Percentiles rank a stretch among this genome's conserved stretches.
These are phyloP conservation scores for Cenchrus purpureus DNA, from an alignment of 176 grass and related monocot genomes.

Conservation along the genomic window DNA sequence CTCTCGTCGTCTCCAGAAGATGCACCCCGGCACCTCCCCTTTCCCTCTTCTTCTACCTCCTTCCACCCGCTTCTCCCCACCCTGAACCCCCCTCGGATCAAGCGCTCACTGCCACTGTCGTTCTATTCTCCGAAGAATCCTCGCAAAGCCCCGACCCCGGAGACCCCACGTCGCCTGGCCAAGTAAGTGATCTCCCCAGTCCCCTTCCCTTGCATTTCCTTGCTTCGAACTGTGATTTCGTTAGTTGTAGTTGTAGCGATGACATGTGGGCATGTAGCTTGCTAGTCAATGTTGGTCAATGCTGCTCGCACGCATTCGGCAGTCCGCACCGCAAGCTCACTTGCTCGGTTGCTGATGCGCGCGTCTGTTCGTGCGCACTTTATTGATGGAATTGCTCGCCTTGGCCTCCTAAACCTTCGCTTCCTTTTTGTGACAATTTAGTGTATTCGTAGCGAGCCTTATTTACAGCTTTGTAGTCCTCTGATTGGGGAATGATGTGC, in stretches of 20 bases:
- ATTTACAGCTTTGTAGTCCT: not conserved
- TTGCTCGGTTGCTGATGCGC: not conserved
- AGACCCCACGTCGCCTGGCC: not conserved
- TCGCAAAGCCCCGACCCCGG: not conserved
- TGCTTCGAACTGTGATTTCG: not conserved
- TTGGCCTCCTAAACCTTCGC: not conserved
- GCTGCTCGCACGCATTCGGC: not conserved
- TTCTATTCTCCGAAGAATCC: not conserved
- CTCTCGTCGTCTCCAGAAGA: slow-evolving; percentile 56
- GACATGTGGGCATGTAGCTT: not conserved
- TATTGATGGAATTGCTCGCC: not conserved
- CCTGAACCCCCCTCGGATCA: not conserved
- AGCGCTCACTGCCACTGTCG: not conserved
- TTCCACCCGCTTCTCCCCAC: not conserved
- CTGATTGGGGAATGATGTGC: not conserved
- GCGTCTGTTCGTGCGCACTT: not conserved
- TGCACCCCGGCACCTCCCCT: not conserved
- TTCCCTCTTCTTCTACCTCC: slow-evolving; percentile 31
- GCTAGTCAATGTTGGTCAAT: no score
- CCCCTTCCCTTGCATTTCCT: not conserved
- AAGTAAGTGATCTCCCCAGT: not conserved
- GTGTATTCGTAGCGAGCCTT: not conserved
- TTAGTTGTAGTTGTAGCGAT: not conserved
- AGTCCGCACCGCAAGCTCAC: not conserved
- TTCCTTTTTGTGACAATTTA: not conserved